Evolutionary conservation across 2,329 filamentous ascomycete species (phyloP).

Genomic region (Helotiales sp.): DNA sequence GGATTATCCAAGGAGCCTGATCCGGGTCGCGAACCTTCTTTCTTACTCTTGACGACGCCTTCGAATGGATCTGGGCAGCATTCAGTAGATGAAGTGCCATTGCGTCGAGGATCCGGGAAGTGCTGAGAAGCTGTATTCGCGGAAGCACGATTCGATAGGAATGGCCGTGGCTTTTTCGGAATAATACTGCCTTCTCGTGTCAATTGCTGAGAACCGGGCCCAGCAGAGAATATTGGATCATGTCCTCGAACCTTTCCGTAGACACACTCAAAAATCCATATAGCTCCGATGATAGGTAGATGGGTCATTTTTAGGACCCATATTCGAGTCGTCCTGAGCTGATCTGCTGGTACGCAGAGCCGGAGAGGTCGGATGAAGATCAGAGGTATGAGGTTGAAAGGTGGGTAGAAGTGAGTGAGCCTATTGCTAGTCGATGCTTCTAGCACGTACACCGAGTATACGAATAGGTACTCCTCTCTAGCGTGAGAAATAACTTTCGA

Average conservation of each 20-base stretch:
- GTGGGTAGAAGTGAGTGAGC: slow-evolving; percentile 69
- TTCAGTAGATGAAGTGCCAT: slow-evolving; percentile 14
- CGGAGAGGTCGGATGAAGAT: slow-evolving; percentile 71
- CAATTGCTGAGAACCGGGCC: slow-evolving; percentile 14
- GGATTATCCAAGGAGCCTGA: slow-evolving; percentile 15
- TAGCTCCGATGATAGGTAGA: slow-evolving; percentile 67
- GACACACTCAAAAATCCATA: slow-evolving; percentile 53
- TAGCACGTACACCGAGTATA: slow-evolving; percentile 67
- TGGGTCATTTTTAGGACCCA: slow-evolving; percentile 63
- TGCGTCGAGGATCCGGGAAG: slow-evolving; percentile 10
- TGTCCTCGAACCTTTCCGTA: slow-evolving; percentile 22
- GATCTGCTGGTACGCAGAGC: slow-evolving; percentile 63
- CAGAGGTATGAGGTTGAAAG: slow-evolving; percentile 73
- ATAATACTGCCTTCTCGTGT: slow-evolving; percentile 1
- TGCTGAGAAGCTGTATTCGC: slow-evolving; percentile 19
- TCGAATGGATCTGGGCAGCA: slow-evolving; percentile 3
- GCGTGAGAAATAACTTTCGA: slow-evolving; percentile 57
- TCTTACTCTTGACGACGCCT: slow-evolving; percentile 8
- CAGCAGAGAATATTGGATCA: slow-evolving; percentile 21
- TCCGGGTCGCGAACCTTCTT: slow-evolving; percentile 14
- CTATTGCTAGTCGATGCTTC: slow-evolving; percentile 68
- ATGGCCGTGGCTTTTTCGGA: slow-evolving; percentile 20
- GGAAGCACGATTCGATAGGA: slow-evolving; percentile 24
- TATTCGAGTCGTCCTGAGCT: slow-evolving; percentile 63
- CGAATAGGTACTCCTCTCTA: slow-evolving; percentile 76